Evolutionary conservation across 2,329 filamentous ascomycete species (phyloP), one percentile per base, ranked within the genome.

Genomic region (Exophiala lecanii-corni): DNA sequence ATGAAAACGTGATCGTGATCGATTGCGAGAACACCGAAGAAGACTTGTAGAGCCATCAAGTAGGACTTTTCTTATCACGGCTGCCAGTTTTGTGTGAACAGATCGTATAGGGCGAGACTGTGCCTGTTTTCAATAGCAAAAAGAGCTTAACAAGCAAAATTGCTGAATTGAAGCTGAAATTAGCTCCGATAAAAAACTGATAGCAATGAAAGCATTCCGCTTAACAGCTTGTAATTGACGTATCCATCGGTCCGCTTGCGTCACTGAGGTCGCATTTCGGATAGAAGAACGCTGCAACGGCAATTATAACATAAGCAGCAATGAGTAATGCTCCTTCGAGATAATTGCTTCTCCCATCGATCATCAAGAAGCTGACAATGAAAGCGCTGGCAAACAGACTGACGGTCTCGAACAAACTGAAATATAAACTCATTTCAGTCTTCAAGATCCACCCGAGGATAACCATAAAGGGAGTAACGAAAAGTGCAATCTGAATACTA

Each of bases 351-450:
- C 88, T 77, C 9, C 87, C 87, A 58, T 94, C 88, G 48, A 91
- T 71, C 36, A 94, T 87, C 47, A 94, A 68, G 61, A 92, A 94
- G 66, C 91, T 92, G 65, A 91, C 86, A 50, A 94, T 88, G 52
- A 94, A 81, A 5, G 88, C 82, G 39, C 81, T 85, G 39, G 91
- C 79, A 64, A 94, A 94, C 57, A 94, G 76, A 43, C 84, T 86
- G 16, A 92, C 84, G 0, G 87, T 94, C 74, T 94, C 87, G 64
- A 94, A 94, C 36, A 88, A 75, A 47, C 87, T 87, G 64, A 94
- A 94, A 69, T 91, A 89, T 23, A 94, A 73, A 19, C 83, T 77
- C 81, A 86, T 85, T n/a, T 81, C 72, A 47, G 75, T 76, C 48
- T 73, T 66, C 62, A 85, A 75, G 47, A 74, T 75, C 82, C 82